Conservation (phyloP, 2,329 filamentous ascomycete species). For the Xenoacremonium recifei region DNA sequence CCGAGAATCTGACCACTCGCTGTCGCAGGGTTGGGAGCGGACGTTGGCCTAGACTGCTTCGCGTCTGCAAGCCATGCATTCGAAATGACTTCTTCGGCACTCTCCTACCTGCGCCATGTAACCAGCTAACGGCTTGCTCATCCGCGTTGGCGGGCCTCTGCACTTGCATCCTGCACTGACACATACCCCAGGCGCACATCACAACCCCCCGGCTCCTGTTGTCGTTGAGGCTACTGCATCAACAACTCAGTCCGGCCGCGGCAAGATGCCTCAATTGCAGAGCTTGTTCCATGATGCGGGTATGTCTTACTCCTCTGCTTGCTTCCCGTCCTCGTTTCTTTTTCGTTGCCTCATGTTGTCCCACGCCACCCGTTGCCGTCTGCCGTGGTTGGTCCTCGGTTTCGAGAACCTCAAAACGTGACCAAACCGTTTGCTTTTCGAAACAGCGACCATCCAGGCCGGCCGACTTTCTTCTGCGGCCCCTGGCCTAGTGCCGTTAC, state of each 20-base stretch:
- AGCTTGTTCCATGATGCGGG: too few species aligned
- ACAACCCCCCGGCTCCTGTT: too few species aligned
- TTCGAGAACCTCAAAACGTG: background rate
- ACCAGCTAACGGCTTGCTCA: background rate
- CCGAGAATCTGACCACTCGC: too few species aligned
- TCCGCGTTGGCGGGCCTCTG: background rate
- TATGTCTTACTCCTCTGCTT: too few species aligned
- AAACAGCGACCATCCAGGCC: background rate
- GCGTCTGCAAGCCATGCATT: too few species aligned
- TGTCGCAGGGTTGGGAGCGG: too few species aligned
- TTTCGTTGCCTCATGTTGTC: background rate
- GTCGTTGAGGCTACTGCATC: background rate
- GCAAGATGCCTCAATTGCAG: too few species aligned
- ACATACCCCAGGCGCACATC: background rate
- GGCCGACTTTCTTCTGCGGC: background rate
- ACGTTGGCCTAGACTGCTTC: too few species aligned
- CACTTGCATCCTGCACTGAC: background rate
- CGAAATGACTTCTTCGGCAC: too few species aligned
- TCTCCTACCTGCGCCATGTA: background rate
- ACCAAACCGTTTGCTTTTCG: background rate
- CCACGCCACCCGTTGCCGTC: background rate
- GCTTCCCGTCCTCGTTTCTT: too few species aligned
- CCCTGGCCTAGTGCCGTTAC: background rate
- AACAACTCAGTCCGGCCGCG: too few species aligned
- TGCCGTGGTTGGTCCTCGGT: background rate